Evolutionary conservation across 2,329 filamentous ascomycete genomes (phyloP).

Genomic region (Trematosphaeria pertusa): DNA sequence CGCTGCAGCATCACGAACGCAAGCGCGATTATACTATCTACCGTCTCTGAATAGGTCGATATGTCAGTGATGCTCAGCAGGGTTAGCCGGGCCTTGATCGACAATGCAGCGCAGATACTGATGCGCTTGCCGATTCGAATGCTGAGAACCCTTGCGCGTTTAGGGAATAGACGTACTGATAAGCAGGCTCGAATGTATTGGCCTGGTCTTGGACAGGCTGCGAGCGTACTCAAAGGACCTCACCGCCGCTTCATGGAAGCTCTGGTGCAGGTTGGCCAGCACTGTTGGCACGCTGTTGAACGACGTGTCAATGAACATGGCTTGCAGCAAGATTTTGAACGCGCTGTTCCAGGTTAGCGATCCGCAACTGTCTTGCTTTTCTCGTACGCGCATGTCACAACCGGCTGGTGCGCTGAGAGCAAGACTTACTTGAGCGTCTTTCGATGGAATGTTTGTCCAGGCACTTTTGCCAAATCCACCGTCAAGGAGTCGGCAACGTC

Average conservation of each 20-base stretch:
- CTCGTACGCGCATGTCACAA: slow-evolving; percentile 1
- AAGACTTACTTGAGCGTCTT: slow-evolving; percentile 72
- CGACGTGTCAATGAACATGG: slow-evolving; percentile 80
- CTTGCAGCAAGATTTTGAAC: slow-evolving; percentile 85
- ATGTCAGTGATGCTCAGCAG: slow-evolving; percentile 20
- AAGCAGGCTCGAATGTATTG: slow-evolving; percentile 67
- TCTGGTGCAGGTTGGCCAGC: slow-evolving; percentile 75
- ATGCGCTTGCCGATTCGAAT: slow-evolving; percentile 22
- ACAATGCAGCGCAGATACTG: slow-evolving; percentile 24
- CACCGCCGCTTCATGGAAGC: slow-evolving; percentile 78
- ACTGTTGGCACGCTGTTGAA: slow-evolving; percentile 77
- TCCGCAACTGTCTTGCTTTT: slow-evolving; percentile 6
- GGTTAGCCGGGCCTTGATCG: slow-evolving; percentile 28
- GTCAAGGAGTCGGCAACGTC: slow-evolving; percentile 76
- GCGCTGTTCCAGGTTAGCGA: slow-evolving; percentile 49
- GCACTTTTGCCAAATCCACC: slow-evolving; percentile 74
- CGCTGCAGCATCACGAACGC: slow-evolving; percentile 70
- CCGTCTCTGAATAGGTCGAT: slow-evolving; percentile 59
- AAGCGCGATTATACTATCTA: slow-evolving; percentile 70
- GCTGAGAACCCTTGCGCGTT: slow-evolving; percentile 18
- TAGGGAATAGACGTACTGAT: slow-evolving; percentile 55
- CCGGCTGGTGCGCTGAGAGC: neutral
- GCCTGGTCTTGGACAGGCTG: slow-evolving; percentile 64
- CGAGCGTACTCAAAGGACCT: slow-evolving; percentile 70
- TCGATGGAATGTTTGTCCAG: slow-evolving; percentile 79